Evolutionary conservation across 1,284 basidiomycete genomes (phyloP).

Genomic region (Peniophora sp.): DNA sequence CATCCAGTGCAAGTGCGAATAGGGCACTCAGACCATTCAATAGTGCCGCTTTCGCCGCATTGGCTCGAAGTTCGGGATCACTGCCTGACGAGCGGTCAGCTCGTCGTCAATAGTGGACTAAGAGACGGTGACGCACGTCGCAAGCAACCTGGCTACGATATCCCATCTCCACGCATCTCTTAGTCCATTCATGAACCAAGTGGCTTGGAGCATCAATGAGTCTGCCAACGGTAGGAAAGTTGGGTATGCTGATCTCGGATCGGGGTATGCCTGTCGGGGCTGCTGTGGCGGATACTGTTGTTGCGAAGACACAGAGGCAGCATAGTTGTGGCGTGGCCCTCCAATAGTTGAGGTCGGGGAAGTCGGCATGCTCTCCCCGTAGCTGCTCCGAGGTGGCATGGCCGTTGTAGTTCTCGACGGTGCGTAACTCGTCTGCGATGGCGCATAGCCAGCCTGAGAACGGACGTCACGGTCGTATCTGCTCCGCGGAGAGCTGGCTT

Average conservation of each 20-base stretch:
- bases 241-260: slow-evolving; percentile 41
- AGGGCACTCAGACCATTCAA: slow-evolving; percentile 62
- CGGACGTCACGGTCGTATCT: no score
- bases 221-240: slow-evolving; percentile 57
- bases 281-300: not conserved
- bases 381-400: no score
- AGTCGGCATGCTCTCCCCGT: no score
- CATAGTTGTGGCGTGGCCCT: no score
- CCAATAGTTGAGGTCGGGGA: no score
- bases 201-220: slow-evolving; percentile 49
- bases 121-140: slow-evolving; percentile 27
- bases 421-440: no score
- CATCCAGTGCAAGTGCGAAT: slow-evolving; percentile 67
- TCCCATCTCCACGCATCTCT: slow-evolving; percentile 69
- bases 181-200: slow-evolving; percentile 52
- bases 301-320: no score
- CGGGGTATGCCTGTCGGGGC: slow-evolving; percentile 2
- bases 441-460: no score
- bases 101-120: not conserved
- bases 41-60: slow-evolving; percentile 64
- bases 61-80: slow-evolving; percentile 64
- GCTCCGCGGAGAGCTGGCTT: no score
- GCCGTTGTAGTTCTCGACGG: no score
- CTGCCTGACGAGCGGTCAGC: slow-evolving; percentile 25
- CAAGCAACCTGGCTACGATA: slow-evolving; percentile 45